These are phyloP conservation scores for Boletus coccyginus DNA, from an alignment of 768 basidiomycete species.

Conservation along the genomic window DNA sequence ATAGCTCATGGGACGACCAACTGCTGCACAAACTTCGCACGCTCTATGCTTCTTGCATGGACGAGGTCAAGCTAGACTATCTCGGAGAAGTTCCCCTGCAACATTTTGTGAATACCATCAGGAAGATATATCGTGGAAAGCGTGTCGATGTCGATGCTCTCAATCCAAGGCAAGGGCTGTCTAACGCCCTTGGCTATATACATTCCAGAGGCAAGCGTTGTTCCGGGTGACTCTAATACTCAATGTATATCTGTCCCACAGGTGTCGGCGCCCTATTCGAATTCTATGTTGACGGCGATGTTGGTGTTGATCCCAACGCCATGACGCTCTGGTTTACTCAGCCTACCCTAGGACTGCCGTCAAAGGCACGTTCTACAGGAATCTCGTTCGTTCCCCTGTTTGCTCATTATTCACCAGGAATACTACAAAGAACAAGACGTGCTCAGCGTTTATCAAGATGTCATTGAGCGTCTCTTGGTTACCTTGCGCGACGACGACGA, in stretches of 20 bases:
- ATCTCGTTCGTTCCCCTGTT: background rate
- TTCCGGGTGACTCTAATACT: background rate
- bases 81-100: slow-evolving; percentile 70
- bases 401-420: slow-evolving; percentile 47
- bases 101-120: slow-evolving; percentile 60
- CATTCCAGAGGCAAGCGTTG: slow-evolving; percentile 72
- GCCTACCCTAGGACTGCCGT: slow-evolving; percentile 75
- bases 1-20: slow-evolving; percentile 47
- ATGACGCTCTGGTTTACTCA: slow-evolving; percentile 89
- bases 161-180: slow-evolving; percentile 55
- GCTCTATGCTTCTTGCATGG: slow-evolving; percentile 79
- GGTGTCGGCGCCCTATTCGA: slow-evolving; percentile 76
- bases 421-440: slow-evolving; percentile 82
- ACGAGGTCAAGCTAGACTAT: slow-evolving; percentile 73
- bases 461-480: slow-evolving; percentile 65
- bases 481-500: slow-evolving; percentile 51
- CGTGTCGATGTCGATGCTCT: slow-evolving; percentile 37
- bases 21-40: slow-evolving; percentile 63
- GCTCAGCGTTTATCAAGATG: slow-evolving; percentile 63
- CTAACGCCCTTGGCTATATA: slow-evolving; percentile 78
- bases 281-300: slow-evolving; percentile 88
- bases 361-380: slow-evolving; percentile 54
- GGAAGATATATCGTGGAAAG: slow-evolving; percentile 56
- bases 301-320: slow-evolving; percentile 78
- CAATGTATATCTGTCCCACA: slow-evolving; percentile 28